phyloP scores from a whole-genome alignment of 257 asterid genomes.

The Solanum arcanum region DNA sequence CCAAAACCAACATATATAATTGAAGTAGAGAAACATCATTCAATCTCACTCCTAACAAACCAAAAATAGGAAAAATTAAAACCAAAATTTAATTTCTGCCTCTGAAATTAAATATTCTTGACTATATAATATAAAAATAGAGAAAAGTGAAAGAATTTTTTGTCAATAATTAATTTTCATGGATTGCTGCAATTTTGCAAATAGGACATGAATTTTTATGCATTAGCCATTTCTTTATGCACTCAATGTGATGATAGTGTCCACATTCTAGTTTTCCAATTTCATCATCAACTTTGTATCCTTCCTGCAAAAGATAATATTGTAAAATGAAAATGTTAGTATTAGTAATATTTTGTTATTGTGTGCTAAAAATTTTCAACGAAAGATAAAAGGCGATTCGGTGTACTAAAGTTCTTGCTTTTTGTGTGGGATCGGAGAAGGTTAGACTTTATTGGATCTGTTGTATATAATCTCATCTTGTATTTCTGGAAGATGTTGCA shows the following conservation, averaged over 20 bases:
- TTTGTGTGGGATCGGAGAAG: neutral
- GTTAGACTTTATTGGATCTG: neutral
- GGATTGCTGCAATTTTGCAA: constrained; percentile 36
- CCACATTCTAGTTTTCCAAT: constrained; percentile 38
- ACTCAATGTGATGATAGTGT: constrained; percentile 45
- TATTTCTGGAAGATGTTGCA: neutral
- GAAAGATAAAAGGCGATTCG: fast-evolving
- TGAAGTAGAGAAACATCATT: neutral
- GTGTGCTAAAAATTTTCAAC: no score
- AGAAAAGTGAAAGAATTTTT: neutral
- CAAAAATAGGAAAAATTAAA: neutral
- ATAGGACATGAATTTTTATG: constrained; percentile 48
- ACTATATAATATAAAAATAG: neutral
- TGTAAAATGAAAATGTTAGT: neutral
- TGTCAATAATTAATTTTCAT: neutral
- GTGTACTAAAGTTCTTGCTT: neutral
- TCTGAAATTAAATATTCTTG: neutral
- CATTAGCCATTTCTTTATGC: constrained; percentile 63
- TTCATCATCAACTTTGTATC: constrained; percentile 19
- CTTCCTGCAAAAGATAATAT: constrained; percentile 25
- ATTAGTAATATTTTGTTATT: neutral
- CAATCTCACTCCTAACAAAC: neutral
- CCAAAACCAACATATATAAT: neutral
- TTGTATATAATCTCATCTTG: neutral
- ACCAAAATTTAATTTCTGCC: neutral